phyloP scores from a whole-genome alignment of 2,329 filamentous ascomycete genomes.

The Pestalotiopsis sp. region DNA sequence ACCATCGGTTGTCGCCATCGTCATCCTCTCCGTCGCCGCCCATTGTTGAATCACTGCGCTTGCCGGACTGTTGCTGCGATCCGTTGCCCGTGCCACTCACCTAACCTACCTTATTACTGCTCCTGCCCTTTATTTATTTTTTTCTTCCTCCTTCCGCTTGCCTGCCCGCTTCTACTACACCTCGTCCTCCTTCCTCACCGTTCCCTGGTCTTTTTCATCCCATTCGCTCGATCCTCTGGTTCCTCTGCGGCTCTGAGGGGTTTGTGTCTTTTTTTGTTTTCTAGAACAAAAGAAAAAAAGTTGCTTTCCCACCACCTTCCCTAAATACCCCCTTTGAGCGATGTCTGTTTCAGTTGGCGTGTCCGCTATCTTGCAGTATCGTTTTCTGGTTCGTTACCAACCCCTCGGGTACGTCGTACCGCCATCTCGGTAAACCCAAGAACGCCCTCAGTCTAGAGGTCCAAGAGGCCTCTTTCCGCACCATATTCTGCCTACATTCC shows the following conservation, averaged over 20 bases:
- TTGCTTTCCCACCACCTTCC: neutral
- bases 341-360: slow-evolving; percentile 16
- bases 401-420: slow-evolving; percentile 15
- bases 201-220: neutral
- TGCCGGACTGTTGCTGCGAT: neutral
- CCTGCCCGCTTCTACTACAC: neutral
- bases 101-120: neutral
- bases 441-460: neutral
- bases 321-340: neutral
- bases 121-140: neutral
- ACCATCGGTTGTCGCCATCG: neutral
- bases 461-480: neutral
- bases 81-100: neutral
- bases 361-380: slow-evolving; percentile 15
- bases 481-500: neutral
- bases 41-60: neutral
- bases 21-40: neutral
- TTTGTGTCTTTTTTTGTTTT: neutral
- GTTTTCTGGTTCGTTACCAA: slow-evolving; percentile 20
- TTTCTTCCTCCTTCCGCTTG: neutral
- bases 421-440: slow-evolving; percentile 10
- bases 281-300: neutral
- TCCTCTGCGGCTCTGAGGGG: neutral
- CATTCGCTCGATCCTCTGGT: neutral
- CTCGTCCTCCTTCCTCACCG: neutral